These are phyloP conservation scores for Camellia japonica DNA, from an alignment of 148 eudicot species.

Conservation along the genomic window DNA sequence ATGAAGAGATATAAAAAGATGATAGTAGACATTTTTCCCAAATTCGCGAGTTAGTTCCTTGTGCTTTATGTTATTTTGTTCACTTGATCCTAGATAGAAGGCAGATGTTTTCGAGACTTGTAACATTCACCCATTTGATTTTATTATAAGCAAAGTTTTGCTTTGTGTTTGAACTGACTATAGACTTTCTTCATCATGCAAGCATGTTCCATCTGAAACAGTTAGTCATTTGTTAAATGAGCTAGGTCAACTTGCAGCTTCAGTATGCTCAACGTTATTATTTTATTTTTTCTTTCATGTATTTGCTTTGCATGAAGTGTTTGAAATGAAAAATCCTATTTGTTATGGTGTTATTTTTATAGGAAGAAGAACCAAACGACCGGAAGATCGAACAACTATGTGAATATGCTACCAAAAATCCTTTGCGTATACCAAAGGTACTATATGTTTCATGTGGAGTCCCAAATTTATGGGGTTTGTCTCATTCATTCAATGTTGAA, in stretches of 20 bases:
- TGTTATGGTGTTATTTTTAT: slow-evolving; percentile 5
- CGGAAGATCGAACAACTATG: slow-evolving; percentile 89
- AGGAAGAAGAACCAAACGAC: slow-evolving; percentile 89
- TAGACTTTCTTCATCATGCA: too few species aligned
- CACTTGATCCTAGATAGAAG: not conserved
- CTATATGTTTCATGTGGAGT: not conserved
- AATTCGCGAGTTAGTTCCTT: too few species aligned
- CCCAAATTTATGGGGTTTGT: not conserved
- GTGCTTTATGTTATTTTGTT: not conserved
- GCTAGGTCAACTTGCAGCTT: not conserved
- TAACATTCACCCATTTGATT: not conserved
- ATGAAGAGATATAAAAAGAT: too few species aligned
- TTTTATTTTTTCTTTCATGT: not conserved
- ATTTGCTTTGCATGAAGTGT: slow-evolving; percentile 9
- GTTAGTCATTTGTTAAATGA: not conserved
- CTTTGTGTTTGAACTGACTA: not conserved
- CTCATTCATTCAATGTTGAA: not conserved
- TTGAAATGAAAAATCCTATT: not conserved
- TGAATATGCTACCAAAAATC: slow-evolving; percentile 94
- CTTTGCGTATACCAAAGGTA: slow-evolving; percentile 95
- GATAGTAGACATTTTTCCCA: too few species aligned
- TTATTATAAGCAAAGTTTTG: too few species aligned
- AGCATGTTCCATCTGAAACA: not conserved
- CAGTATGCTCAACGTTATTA: not conserved
- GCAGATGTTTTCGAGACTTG: not conserved